Conservation (phyloP, 495 filamentous ascomycete genomes). For the Aspergillus homomorphus region DNA sequence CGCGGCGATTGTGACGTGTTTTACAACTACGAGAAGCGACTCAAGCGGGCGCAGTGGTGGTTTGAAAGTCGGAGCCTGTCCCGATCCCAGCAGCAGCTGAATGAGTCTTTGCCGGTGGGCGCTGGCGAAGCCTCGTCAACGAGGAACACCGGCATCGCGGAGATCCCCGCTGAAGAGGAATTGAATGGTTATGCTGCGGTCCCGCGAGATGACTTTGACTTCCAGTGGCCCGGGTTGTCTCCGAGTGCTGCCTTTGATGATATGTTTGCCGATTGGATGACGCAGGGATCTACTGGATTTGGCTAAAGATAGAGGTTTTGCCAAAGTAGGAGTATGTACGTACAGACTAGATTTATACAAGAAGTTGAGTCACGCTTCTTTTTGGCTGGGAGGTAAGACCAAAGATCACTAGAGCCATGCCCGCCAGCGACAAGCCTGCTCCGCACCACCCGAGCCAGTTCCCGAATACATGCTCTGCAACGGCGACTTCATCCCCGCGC, state of each 20-base stretch:
- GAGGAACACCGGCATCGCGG: background rate
- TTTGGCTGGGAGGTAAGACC: background rate
- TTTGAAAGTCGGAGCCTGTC: slow-evolving; percentile 4
- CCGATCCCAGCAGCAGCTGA: background rate
- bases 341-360: too few relatives aligned
- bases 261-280: background rate
- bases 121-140: background rate
- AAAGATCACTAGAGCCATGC: background rate
- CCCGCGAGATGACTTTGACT: background rate
- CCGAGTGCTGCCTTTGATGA: background rate
- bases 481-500: background rate
- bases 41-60: slow-evolving; percentile 13
- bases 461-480: background rate
- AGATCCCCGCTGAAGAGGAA: background rate
- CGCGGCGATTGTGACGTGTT: slow-evolving; percentile 8
- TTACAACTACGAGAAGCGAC: slow-evolving; percentile 9
- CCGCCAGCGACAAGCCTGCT: background rate
- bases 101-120: background rate
- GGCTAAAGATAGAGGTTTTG: too few relatives aligned
- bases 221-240: background rate
- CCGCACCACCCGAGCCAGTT: background rate
- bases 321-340: too few relatives aligned
- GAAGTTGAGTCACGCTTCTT: too few relatives aligned
- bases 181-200: background rate
- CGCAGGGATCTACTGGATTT: background rate